Conservation (phyloP, 225 moss, liverwort and hornwort species). For the Antitrichia curtipendula region DNA sequence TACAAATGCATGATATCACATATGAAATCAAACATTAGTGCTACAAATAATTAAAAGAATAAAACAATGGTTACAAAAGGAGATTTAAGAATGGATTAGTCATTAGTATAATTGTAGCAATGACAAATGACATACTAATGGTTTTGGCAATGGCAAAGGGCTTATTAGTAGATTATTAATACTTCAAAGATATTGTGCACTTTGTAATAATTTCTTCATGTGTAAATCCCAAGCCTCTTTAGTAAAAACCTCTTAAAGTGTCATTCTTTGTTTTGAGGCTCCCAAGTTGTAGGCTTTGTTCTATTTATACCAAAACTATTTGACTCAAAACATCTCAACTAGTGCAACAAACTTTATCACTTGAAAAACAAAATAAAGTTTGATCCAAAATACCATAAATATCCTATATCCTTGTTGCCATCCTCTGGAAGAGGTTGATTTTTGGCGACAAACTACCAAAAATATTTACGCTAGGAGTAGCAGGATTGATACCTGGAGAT, state of each 20-base stretch:
- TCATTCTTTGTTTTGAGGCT: neutral
- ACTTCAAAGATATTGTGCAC: neutral
- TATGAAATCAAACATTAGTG: no score
- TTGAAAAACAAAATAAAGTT: no score
- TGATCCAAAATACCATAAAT: no score
- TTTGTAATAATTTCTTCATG: neutral
- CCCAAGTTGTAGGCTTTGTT: neutral
- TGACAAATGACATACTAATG: neutral
- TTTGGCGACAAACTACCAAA: neutral
- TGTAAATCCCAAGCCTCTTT: neutral
- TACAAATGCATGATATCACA: no score
- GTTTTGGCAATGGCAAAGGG: neutral
- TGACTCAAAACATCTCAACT: neutral
- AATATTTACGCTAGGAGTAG: neutral
- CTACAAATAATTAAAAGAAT: no score
- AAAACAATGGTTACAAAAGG: no score
- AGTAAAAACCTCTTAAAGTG: neutral
- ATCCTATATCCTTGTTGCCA: no score
- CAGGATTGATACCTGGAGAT: neutral
- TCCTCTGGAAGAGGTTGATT: no score
- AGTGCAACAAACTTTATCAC: neutral
- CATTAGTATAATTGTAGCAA: neutral
- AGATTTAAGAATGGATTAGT: rapidly evolving
- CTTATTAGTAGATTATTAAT: neutral
- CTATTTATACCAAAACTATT: neutral